phyloP scores from a whole-genome alignment of 164 flowering plant species.

The Warburgia ugandensis region DNA sequence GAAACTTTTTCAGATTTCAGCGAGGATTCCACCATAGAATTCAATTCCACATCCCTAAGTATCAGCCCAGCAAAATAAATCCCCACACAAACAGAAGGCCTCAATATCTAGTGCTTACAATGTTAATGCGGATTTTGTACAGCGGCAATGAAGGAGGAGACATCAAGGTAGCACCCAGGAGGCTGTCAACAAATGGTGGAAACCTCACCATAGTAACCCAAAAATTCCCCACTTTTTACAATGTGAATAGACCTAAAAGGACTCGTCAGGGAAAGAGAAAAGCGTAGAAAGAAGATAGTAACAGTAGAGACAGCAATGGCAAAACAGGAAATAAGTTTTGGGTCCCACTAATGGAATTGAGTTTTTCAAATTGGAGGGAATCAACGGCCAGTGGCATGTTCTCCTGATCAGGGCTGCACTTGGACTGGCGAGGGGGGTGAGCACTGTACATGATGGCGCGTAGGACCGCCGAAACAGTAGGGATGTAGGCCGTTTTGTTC shows the following conservation, averaged over 20 bases:
- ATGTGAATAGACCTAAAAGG: background rate
- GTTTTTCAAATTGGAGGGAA: slow-evolving; percentile 63
- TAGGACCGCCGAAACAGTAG: slow-evolving; percentile 97
- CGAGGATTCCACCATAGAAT: too few relatives aligned
- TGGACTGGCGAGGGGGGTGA: slow-evolving; percentile 68
- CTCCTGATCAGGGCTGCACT: slow-evolving; percentile 92
- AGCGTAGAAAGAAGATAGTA: slow-evolving; percentile 17
- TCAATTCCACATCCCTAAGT: too few relatives aligned
- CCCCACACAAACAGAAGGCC: too few relatives aligned
- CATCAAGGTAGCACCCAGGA: too few relatives aligned
- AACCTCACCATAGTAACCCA: too few relatives aligned
- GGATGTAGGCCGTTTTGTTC: slow-evolving; percentile 91
- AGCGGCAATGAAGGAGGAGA: too few relatives aligned
- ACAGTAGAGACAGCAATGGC: too few relatives aligned
- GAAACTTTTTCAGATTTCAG: too few relatives aligned
- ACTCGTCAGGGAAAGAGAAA: slow-evolving; percentile 12
- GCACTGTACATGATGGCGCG: slow-evolving; percentile 92
- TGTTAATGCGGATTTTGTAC: too few relatives aligned
- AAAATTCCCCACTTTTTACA: slow-evolving; percentile 7
- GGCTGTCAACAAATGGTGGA: too few relatives aligned
- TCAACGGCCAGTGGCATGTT: slow-evolving; percentile 99
- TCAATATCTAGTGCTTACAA: too few relatives aligned
- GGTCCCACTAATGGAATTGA: slow-evolving; percentile 25
- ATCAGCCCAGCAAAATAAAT: too few relatives aligned
- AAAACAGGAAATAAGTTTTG: slow-evolving; percentile 4